A percentile compares a stretch with the other conserved stretches of the same genome.
Evolutionary conservation across 2,329 filamentous ascomycete genomes (phyloP).

Genomic region (Alternaria solani): DNA sequence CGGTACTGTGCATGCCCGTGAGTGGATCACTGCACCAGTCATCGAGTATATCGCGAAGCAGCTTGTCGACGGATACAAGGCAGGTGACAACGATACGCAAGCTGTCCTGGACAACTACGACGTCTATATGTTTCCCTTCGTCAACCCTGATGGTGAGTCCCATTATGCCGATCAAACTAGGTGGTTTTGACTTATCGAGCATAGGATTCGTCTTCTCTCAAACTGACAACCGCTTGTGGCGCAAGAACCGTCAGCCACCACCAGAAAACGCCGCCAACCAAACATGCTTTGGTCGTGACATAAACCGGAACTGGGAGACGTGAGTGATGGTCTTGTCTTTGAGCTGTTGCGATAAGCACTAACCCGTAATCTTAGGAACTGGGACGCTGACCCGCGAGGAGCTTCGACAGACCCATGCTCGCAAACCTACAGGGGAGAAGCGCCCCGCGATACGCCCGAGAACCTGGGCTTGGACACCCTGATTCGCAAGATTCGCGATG

Average conservation of each 20-base stretch:
- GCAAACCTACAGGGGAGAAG: constrained; percentile 42
- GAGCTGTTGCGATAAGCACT: neutral
- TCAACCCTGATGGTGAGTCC: constrained; percentile 41
- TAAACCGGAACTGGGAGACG: constrained; percentile 48
- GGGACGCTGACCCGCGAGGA: constrained; percentile 37
- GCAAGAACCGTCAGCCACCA: constrained; percentile 44
- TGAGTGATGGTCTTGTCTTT: neutral
- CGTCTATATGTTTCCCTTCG: constrained; percentile 45
- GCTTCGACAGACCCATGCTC: constrained; percentile 41
- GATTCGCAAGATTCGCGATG: constrained; percentile 53
- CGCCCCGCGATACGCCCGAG: constrained; percentile 39
- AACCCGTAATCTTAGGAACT: constrained; percentile 17
- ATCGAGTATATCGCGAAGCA: constrained; percentile 42
- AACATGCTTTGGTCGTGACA: constrained; percentile 44
- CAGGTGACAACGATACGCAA: constrained; percentile 43
- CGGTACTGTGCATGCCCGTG: constrained; percentile 44
- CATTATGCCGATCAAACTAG: neutral
- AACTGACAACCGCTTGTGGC: constrained; percentile 46
- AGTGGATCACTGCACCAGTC: constrained; percentile 51
- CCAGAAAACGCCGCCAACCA: constrained; percentile 35
- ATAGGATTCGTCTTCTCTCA: constrained; percentile 46
- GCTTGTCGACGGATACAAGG: constrained; percentile 38
- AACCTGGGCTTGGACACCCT: constrained; percentile 55
- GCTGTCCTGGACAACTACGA: constrained; percentile 40
- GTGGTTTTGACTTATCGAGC: neutral